A percentile compares a stretch with the other conserved stretches of the same genome.
These are phyloP conservation scores for Russula sp. DNA, from an alignment of 768 basidiomycete species.

Conservation along the genomic window DNA sequence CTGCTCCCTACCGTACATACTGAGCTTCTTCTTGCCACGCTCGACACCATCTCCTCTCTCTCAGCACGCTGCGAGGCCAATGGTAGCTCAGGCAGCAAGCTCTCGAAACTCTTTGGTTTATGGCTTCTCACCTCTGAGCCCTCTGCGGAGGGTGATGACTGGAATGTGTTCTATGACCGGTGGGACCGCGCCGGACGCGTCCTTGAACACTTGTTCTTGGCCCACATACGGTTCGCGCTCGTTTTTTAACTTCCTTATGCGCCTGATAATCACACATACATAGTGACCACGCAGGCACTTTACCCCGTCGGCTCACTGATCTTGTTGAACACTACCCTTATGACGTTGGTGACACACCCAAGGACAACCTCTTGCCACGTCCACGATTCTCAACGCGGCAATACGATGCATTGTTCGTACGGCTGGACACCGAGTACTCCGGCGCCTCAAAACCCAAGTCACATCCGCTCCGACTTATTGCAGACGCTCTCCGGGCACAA, in stretches of 20 bases:
- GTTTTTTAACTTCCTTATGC: neutral
- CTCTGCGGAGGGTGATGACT: conserved; percentile 46
- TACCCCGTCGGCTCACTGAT: conserved; percentile 66
- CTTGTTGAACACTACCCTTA: conserved; percentile 68
- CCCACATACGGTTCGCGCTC: conserved; percentile 52
- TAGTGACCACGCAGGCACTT: conserved; percentile 56
- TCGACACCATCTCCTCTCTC: conserved; percentile 60
- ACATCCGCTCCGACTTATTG: conserved; percentile 52
- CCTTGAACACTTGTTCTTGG: conserved; percentile 70
- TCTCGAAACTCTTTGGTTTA: conserved; percentile 63
- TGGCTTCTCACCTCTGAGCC: conserved; percentile 57
- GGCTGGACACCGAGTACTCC: conserved; percentile 46
- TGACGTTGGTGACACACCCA: conserved; percentile 27
- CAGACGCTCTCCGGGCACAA: conserved; percentile 47
- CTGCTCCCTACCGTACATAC: conserved; percentile 49
- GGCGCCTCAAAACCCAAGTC: conserved; percentile 32
- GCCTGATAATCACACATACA: conserved; percentile 23
- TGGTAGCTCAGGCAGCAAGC: conserved; percentile 69
- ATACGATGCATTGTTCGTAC: conserved; percentile 59
- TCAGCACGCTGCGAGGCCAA: conserved; percentile 67
- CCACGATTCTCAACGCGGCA: conserved; percentile 63
- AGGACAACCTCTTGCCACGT: conserved; percentile 45
- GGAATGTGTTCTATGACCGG: conserved; percentile 56
- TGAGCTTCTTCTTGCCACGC: conserved; percentile 47
- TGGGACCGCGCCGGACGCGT: conserved; percentile 72